Conservation (phyloP, 495 filamentous ascomycete species). For the Neurospora tetraspora region DNA sequence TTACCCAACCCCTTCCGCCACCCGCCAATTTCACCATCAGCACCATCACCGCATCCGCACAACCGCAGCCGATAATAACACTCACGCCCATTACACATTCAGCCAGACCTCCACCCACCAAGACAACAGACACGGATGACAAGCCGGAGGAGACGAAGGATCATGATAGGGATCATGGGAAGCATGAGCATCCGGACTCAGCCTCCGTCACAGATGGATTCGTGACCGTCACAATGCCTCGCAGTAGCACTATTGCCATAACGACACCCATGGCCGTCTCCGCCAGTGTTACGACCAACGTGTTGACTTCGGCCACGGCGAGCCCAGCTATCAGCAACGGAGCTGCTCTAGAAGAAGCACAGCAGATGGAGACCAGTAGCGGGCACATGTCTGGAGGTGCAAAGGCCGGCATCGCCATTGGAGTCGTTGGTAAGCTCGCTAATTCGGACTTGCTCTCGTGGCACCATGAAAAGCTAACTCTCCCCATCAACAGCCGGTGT, state of each 20-base stretch:
- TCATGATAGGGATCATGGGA: background rate
- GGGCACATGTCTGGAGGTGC: conserved; percentile 1
- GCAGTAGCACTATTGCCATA: background rate
- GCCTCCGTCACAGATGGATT: background rate
- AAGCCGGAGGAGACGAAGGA: background rate
- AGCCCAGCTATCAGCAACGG: background rate
- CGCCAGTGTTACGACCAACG: background rate
- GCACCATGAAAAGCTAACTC: background rate
- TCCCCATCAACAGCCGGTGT: background rate
- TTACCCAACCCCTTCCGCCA: background rate
- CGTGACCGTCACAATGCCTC: background rate
- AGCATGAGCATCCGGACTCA: background rate
- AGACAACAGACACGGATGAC: background rate
- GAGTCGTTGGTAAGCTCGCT: conserved; percentile 5
- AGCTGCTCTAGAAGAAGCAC: background rate
- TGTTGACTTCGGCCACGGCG: background rate
- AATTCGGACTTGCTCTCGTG: background rate
- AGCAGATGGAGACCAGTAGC: background rate
- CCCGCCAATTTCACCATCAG: background rate
- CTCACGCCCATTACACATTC: background rate
- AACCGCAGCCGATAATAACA: background rate
- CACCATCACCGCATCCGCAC: background rate
- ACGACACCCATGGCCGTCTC: background rate
- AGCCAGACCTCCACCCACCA: background rate
- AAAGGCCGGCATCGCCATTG: conserved; percentile 13